Percentiles rank a stretch among this genome's conserved stretches.
These are phyloP conservation scores for Tremella yokohamensis DNA, from an alignment of 768 basidiomycete species.

Conservation along the genomic window DNA sequence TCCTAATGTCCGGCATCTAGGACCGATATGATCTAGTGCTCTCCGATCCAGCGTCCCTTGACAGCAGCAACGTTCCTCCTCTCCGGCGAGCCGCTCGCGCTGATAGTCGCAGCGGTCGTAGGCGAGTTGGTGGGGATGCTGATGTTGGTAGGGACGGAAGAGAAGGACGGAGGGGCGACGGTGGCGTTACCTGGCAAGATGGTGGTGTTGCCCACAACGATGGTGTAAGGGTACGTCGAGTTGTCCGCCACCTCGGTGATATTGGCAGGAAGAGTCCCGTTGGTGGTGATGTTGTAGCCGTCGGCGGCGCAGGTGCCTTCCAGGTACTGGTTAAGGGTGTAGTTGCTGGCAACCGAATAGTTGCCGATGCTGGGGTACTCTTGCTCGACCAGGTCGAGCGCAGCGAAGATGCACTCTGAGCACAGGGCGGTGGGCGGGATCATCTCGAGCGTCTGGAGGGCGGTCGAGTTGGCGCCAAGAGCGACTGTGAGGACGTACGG, in stretches of 20 bases:
- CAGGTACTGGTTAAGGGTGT: slow-evolving; percentile 26
- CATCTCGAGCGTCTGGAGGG: slow-evolving; percentile 19
- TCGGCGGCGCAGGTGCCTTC: slow-evolving; percentile 31
- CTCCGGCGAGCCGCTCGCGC: background rate
- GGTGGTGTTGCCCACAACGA: slow-evolving; percentile 26
- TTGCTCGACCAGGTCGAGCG: slow-evolving; percentile 37
- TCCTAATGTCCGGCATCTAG: too few species aligned
- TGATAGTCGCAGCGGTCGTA: background rate
- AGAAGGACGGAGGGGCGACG: background rate
- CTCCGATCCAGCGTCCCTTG: slow-evolving; percentile 2
- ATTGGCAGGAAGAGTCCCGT: slow-evolving; percentile 43
- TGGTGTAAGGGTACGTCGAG: slow-evolving; percentile 33
- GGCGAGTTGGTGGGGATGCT: background rate
- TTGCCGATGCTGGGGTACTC: slow-evolving; percentile 35
- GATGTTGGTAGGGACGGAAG: background rate
- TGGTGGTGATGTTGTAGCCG: slow-evolving; percentile 14
- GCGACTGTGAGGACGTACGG: slow-evolving; percentile 26
- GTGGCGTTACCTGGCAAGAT: background rate
- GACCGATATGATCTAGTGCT: too few species aligned
- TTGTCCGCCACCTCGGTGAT: slow-evolving; percentile 42
- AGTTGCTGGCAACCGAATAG: slow-evolving; percentile 24
- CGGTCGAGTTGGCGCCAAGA: slow-evolving; percentile 38
- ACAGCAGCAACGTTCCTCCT: background rate
- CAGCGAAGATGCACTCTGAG: slow-evolving; percentile 46
- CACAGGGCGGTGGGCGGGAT: slow-evolving; percentile 35